Evolutionary conservation across 108 stramenopile genomes (phyloP), one percentile per base, ranked within the genome.

Genomic region (Cyclotella distinguenda): DNA sequence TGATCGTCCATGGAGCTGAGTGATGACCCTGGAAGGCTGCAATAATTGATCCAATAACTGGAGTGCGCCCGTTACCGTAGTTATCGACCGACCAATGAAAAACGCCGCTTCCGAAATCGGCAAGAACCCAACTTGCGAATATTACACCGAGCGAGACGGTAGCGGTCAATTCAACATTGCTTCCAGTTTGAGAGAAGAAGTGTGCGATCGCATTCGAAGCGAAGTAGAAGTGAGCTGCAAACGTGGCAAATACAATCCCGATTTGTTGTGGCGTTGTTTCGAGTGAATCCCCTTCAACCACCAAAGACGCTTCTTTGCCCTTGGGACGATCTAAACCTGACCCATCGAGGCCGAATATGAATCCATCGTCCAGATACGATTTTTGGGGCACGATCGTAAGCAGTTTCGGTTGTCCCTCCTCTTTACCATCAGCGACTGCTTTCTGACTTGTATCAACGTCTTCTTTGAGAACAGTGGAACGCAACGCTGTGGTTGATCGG

Each of bases 11-110:
- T 1, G 94, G 96, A 11, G 93, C 93, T 7, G 79, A 80, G 70
- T 97, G 96, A 68, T 97, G 96, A 6, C 96, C 96, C 44, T 97
- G 96, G 68, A 97, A 97, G 10, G 96, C 96, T 25, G 89, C 94
- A 75, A 95, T 95, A 31, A 97, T 94, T 28, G 83, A 71, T 47
- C 96, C 96, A 80, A 95, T 91, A 23, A 97, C 71, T 0, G 96
- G 96, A 13, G 96, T 97, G 21, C 83, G 60, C 1, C 86, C 86
- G 60, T 93, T 90, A 22, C 96, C 96, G 62, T 97, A 97, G 66
- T 97, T 97, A 75, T 97, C 96, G n/a, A 95, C 94, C 27, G 84
- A 77, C 94, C 94, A 97, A 75, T 97, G 96, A 26, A 97, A 70
- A 10, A 97, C 77, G 3, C 96, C 96, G 32, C 83, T 82, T 12